Base-by-base conservation (phyloP, 805 yeast species). In the Candida coquimbonensis region DNA sequence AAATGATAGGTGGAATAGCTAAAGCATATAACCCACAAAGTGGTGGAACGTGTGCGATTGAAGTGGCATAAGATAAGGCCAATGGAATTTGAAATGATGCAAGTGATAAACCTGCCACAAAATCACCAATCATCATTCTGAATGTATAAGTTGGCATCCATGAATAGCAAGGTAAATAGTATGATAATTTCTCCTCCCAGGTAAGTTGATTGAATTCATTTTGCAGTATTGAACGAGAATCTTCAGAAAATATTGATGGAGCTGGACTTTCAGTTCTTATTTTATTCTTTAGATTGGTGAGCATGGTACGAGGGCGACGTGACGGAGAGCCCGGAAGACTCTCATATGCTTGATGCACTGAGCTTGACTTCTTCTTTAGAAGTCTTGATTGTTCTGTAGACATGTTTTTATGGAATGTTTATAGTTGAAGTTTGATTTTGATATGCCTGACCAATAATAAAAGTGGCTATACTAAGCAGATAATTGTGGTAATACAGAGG, bases 31-130 rank as follows among this genome's bases (percentile, higher is more conserved):
- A 68, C 0, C 96, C 96, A 52, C 84, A 78, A 3, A 83, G 63
- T 0, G 96, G 87, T 11, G 93, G 91, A 12, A 87, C 82, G 55
- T 82, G 87, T 2, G 96, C 95, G 39, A 89, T 70, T 0, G 95
- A 81, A 0, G 87, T 81, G 4, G 96, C 93, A 57, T 84, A 84
- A 0, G 75, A 70, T 41, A 70, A 52, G 50, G 89, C 83, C 44
- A 91, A 68, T 1, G 99, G 98, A 41, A 91, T 79, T 61, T 90
- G 97, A 64, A 89, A 91, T 5, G 93, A 83, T 0, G 96, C 96
- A 33, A 90, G 63, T 0, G 97, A 81, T 5, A 88, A 56, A 0
- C 99, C 98, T 2, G 96, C 95, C 16, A 83, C 64, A 9, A 86
- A 57, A 58, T 91, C 99, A 19, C 79, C 73, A 3, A 76, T 24